These are phyloP conservation scores for Didymella sp. DNA, from an alignment of 2,329 filamentous ascomycete species.

Conservation along the genomic window DNA sequence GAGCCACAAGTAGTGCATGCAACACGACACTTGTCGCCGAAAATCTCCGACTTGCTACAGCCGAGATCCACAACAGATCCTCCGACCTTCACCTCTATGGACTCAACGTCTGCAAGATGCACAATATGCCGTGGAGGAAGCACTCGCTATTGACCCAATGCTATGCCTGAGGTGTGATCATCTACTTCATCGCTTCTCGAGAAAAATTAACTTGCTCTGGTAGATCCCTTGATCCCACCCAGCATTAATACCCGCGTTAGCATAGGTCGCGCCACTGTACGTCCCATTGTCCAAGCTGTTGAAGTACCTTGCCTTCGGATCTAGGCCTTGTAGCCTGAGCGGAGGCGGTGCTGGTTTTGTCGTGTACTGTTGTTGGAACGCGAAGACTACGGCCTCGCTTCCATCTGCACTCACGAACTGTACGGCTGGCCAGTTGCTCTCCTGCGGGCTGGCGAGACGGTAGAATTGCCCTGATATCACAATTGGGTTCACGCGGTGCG, in stretches of 20 bases:
- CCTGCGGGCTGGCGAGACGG: slow-evolving; percentile 64
- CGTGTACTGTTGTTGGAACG: slow-evolving; percentile 63
- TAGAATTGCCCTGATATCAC: slow-evolving; percentile 66
- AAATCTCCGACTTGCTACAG: not conserved
- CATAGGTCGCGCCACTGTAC: slow-evolving; percentile 66
- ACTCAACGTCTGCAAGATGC: not conserved
- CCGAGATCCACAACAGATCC: not conserved
- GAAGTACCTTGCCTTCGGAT: slow-evolving; percentile 60
- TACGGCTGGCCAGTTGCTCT: slow-evolving; percentile 68
- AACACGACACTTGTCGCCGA: not conserved
- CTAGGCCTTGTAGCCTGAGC: slow-evolving; percentile 64
- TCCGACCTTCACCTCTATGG: not conserved
- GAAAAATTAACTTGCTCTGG: slow-evolving; percentile 63
- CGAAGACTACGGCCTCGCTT: slow-evolving; percentile 62
- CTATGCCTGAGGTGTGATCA: not conserved
- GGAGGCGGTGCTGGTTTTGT: slow-evolving; percentile 63
- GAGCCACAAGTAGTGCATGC: not conserved
- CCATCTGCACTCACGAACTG: slow-evolving; percentile 64
- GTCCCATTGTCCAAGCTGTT: slow-evolving; percentile 60
- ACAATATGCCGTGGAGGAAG: no score
- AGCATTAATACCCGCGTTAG: slow-evolving; percentile 67
- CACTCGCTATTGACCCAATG: no score
- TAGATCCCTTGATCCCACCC: slow-evolving; percentile 60
- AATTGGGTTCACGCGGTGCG: slow-evolving; percentile 65
- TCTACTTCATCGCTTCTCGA: slow-evolving; percentile 56